Evolutionary conservation across 805 yeast genomes (phyloP).

Genomic region (Lachancea quebecensis): DNA sequence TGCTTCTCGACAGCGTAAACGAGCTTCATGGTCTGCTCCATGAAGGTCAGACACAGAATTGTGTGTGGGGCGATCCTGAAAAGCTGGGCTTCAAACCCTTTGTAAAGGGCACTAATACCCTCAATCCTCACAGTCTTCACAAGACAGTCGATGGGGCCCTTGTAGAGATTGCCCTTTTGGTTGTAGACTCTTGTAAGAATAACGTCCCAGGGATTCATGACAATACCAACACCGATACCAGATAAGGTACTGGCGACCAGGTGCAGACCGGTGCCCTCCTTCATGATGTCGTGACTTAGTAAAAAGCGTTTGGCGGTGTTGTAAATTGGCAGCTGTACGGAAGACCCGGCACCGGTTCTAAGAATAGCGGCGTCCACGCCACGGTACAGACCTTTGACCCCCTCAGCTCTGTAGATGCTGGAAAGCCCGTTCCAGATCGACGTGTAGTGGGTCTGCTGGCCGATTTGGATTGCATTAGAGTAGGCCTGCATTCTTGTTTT

Average conservation of each 20-base stretch:
- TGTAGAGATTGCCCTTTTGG: slow-evolving; percentile 81
- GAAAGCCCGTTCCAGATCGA: slow-evolving; percentile 61
- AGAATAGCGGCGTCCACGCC: slow-evolving; percentile 94
- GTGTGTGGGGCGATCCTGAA: slow-evolving; percentile 95
- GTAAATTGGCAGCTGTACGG: slow-evolving; percentile 91
- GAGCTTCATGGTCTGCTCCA: slow-evolving; percentile 88
- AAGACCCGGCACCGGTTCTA: slow-evolving; percentile 92
- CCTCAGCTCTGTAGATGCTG: slow-evolving; percentile 58
- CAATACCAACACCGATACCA: slow-evolving; percentile 88
- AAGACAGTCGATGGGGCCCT: slow-evolving; percentile 85
- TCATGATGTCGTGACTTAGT: slow-evolving; percentile 43
- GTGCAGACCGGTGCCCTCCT: slow-evolving; percentile 65
- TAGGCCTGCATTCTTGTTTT: slow-evolving; percentile 97
- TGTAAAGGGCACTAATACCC: slow-evolving; percentile 83
- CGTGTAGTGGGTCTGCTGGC: slow-evolving; percentile 86
- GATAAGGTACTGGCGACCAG: slow-evolving; percentile 67
- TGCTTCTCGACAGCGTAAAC: slow-evolving; percentile 33
- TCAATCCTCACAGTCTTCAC: slow-evolving; percentile 74
- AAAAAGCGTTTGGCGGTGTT: slow-evolving; percentile 64
- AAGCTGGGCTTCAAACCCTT: slow-evolving; percentile 91
- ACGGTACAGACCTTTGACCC: slow-evolving; percentile 75
- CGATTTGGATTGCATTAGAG: slow-evolving; percentile 59
- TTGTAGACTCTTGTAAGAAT: slow-evolving; percentile 90
- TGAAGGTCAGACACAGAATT: slow-evolving; percentile 77
- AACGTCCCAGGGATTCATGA: slow-evolving; percentile 98